These are phyloP conservation scores for Hyaloscypha hepaticicola DNA, from an alignment of 495 filamentous ascomycete species.

Conservation along the genomic window DNA sequence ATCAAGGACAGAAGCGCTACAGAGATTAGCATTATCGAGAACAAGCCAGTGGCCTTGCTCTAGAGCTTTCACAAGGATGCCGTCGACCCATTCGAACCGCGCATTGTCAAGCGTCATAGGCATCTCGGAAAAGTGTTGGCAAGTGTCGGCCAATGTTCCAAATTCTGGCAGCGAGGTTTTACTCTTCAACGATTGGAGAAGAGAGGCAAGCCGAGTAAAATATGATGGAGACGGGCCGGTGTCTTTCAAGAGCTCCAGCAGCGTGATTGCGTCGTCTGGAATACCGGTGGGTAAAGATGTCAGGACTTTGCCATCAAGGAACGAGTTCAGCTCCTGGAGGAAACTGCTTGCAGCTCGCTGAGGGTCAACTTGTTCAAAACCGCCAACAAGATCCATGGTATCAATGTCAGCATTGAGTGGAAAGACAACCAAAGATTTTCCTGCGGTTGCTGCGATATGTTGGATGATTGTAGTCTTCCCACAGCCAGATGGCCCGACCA, in stretches of 20 bases:
- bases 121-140: conserved; percentile 40
- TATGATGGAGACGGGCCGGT: conserved; percentile 17
- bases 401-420: conserved; percentile 91
- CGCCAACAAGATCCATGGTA: conserved; percentile 93
- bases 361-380: conserved; percentile 91
- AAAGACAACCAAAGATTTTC: conserved; percentile 71
- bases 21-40: conserved; percentile 95
- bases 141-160: conserved; percentile 23
- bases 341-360: conserved; percentile 60
- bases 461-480: conserved; percentile 81
- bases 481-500: conserved; percentile 81
- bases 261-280: conserved; percentile 42
- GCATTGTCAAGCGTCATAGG: conserved; percentile 58
- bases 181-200: conserved; percentile 9
- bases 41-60: conserved; percentile 88
- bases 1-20: conserved; percentile 91
- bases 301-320: conserved; percentile 55
- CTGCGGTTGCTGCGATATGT: conserved; percentile 73
- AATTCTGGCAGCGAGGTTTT: conserved; percentile 25
- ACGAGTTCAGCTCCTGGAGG: conserved; percentile 51
- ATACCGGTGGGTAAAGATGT: conserved; percentile 44
- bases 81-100: conserved; percentile 95
- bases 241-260: conserved; percentile 41
- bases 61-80: conserved; percentile 82
- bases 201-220: conserved; percentile 29